Conservation (phyloP, 805 yeast genomes). For the Saturnispora kantuleensis region DNA sequence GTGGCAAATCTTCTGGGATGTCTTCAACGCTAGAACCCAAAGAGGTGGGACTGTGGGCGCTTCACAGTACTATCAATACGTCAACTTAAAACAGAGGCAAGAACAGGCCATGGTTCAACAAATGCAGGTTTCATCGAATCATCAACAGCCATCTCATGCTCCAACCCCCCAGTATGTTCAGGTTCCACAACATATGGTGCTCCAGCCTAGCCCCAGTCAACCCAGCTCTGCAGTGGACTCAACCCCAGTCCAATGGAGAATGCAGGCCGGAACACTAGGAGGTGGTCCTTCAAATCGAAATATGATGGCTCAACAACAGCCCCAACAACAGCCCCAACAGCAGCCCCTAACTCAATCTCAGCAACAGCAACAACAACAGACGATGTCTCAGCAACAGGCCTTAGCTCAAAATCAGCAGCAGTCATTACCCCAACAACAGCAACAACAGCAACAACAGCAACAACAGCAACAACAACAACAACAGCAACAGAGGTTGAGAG, state of each 20-base stretch:
- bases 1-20: conserved; percentile 97
- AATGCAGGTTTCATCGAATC: background rate
- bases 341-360: conserved; percentile 8
- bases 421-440: conserved; percentile 8
- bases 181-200: conserved; percentile 20
- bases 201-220: conserved; percentile 17
- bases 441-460: conserved; percentile 8
- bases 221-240: conserved; percentile 5
- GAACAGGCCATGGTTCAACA: conserved; percentile 24
- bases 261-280: conserved; percentile 5
- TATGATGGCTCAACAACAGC: conserved; percentile 5
- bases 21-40: conserved; percentile 70
- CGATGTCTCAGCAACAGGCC: background rate
- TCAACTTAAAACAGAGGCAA: conserved; percentile 48
- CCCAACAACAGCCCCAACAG: conserved; percentile 8
- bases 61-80: conserved; percentile 60
- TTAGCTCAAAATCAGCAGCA: conserved; percentile 9
- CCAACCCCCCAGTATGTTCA: conserved; percentile 11
- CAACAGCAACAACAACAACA: conserved; percentile 11
- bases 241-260: conserved; percentile 5
- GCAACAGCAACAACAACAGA: conserved; percentile 5
- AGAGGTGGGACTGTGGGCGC: conserved; percentile 56
- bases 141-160: conserved; percentile 2
- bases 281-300: background rate
- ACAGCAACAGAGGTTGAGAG: conserved; percentile 8